These are phyloP conservation scores for Penicillium sp. DNA, from an alignment of 2,329 filamentous ascomycete genomes.

Conservation along the genomic window DNA sequence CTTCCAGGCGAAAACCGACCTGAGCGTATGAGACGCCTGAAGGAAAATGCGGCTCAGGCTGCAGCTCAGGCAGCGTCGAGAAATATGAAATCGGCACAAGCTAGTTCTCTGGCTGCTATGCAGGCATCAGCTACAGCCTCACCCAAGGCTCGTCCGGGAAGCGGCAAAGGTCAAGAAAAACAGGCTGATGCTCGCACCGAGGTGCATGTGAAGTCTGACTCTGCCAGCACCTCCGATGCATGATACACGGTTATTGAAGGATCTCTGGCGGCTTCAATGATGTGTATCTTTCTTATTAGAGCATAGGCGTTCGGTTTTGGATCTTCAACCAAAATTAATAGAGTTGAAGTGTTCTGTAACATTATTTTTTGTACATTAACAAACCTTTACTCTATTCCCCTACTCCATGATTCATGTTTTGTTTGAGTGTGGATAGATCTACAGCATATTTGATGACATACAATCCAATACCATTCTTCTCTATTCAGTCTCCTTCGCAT, in stretches of 20 bases:
- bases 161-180: conserved; percentile 3
- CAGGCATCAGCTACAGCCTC: conserved; percentile 7
- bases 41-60: conserved; percentile 30
- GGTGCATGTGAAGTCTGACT: neutral
- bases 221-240: neutral
- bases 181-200: neutral
- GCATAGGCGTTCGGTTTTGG: conserved; percentile 6
- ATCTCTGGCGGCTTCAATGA: neutral
- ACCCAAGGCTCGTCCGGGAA: neutral
- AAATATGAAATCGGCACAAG: conserved; percentile 5
- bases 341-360: conserved; percentile 6
- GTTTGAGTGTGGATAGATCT: conserved; percentile 5
- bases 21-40: conserved; percentile 39
- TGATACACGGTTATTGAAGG: neutral
- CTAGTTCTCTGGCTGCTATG: conserved; percentile 8
- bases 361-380: conserved; percentile 9
- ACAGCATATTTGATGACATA: neutral
- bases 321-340: conserved; percentile 2
- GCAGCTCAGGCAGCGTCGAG: conserved; percentile 22
- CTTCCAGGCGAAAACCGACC: conserved; percentile 40
- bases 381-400: conserved; percentile 10
- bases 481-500: neutral
- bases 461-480: conserved; percentile 3
- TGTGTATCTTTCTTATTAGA: neutral
- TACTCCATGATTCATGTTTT: conserved; percentile 6